A percentile compares a stretch with the other conserved stretches of the same genome.
Conservation (phyloP, 306 rosid species). For the Cicer yamashitae region DNA sequence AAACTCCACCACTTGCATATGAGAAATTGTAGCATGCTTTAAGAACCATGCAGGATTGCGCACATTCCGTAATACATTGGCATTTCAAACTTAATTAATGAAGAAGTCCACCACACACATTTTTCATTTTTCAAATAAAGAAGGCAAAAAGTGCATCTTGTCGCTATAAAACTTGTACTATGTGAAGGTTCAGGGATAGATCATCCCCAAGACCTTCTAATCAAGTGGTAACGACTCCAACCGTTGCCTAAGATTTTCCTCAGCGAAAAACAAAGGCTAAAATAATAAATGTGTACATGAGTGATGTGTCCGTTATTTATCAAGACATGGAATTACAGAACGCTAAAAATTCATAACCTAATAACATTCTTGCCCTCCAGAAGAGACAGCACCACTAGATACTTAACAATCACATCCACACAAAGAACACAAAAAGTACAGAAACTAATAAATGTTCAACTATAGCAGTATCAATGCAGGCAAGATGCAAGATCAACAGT, state of each 20-base stretch:
- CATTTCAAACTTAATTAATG: not conserved
- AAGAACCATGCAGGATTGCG: not conserved
- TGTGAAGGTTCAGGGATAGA: not conserved
- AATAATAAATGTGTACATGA: not conserved
- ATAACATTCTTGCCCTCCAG: constrained; percentile 6
- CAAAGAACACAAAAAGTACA: not conserved
- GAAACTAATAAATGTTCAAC: not conserved
- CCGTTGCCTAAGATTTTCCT: not conserved
- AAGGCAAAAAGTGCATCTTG: not conserved
- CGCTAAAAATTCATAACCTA: constrained; percentile 6
- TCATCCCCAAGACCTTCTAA: not conserved
- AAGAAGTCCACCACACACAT: not conserved
- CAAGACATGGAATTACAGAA: not conserved
- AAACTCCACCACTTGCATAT: constrained; percentile 6
- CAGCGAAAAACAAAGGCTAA: not conserved
- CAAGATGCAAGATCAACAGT: not conserved
- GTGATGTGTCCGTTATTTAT: not conserved
- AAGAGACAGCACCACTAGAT: not conserved
- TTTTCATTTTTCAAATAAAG: not conserved
- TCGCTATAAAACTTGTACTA: not conserved
- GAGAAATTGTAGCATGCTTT: not conserved
- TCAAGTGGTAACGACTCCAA: not conserved
- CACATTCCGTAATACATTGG: not conserved
- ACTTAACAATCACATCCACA: constrained; percentile 5
- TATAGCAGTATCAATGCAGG: not conserved